Conservation (phyloP, 2,329 filamentous ascomycete species). For the Pseudogymnoascus sp. region DNA sequence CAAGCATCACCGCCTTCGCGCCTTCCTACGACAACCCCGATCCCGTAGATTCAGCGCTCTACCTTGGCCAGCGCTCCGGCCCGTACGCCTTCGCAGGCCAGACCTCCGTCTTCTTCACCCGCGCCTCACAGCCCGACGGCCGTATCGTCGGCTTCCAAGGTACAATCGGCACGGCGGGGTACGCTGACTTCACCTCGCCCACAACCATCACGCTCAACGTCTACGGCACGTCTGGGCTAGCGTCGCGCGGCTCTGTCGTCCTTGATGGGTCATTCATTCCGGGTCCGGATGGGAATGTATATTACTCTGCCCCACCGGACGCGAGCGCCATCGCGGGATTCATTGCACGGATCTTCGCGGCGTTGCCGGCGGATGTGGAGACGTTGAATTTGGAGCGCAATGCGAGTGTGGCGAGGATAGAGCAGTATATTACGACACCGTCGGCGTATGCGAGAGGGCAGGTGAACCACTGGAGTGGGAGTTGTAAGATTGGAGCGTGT, state of each 20-base stretch:
- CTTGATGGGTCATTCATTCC: slow-evolving; percentile 38
- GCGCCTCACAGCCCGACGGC: slow-evolving; percentile 35
- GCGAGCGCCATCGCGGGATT: slow-evolving; percentile 41
- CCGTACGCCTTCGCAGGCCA: slow-evolving; percentile 46
- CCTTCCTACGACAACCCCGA: slow-evolving; percentile 39
- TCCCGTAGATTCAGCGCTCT: slow-evolving; percentile 36
- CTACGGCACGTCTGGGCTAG: slow-evolving; percentile 47
- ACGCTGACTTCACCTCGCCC: slow-evolving; percentile 31
- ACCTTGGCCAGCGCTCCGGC: slow-evolving; percentile 40
- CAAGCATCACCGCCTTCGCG: slow-evolving; percentile 38
- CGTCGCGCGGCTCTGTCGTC: slow-evolving; percentile 39
- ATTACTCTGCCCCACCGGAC: slow-evolving; percentile 41
- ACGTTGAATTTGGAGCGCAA: slow-evolving; percentile 40
- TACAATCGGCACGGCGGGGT: slow-evolving; percentile 42
- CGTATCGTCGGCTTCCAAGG: slow-evolving; percentile 40
- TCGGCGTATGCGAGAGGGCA: slow-evolving; percentile 40
- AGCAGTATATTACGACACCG: slow-evolving; percentile 40
- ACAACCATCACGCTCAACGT: slow-evolving; percentile 47
- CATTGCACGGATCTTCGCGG: slow-evolving; percentile 41
- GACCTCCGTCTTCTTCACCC: slow-evolving; percentile 45
- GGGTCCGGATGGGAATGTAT: slow-evolving; percentile 34
- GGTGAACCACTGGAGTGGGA: slow-evolving; percentile 46
- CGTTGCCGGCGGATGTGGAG: slow-evolving; percentile 34
- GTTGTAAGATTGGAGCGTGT: slow-evolving; percentile 41
- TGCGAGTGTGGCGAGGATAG: slow-evolving; percentile 39